phyloP scores from a whole-genome alignment of 352 stramenopile species.

The Phytophthora brassicae region DNA sequence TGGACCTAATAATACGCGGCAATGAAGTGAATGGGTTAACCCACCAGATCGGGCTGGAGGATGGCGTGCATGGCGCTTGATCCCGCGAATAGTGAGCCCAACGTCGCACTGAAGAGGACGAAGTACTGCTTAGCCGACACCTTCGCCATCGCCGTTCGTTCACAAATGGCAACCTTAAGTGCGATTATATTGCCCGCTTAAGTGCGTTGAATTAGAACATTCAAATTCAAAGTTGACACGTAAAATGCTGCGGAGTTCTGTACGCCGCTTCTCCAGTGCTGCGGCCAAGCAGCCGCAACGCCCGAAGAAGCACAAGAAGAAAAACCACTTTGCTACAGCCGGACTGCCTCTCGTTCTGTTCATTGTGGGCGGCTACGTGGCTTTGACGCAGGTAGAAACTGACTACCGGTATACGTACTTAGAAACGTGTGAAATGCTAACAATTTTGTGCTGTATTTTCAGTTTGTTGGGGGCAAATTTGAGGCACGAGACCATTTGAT shows the following conservation, averaged over 20 bases:
- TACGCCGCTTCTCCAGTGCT: constrained; percentile 30
- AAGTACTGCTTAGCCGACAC: constrained; percentile 77
- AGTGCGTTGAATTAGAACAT: too few relatives aligned
- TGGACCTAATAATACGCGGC: neutral
- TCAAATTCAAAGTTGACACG: neutral
- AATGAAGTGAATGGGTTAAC: too few relatives aligned
- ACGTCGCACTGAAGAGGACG: constrained; percentile 63
- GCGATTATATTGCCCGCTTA: too few relatives aligned
- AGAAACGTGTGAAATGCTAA: neutral
- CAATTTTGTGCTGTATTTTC: constrained; percentile 1
- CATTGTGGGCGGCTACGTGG: constrained; percentile 75
- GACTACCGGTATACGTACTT: too few relatives aligned
- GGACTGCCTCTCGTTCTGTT: constrained; percentile 83
- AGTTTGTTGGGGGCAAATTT: constrained; percentile 86
- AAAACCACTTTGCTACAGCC: constrained; percentile 63
- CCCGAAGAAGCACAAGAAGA: constrained; percentile 54
- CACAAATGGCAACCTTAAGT: too few relatives aligned
- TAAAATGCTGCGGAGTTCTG: constrained; percentile 29
- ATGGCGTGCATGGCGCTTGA: constrained; percentile 84
- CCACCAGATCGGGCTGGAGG: constrained; percentile 80
- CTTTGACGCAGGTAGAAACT: constrained; percentile 62
- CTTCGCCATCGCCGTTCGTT: constrained; percentile 42
- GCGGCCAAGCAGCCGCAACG: constrained; percentile 15
- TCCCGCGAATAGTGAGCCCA: constrained; percentile 82
- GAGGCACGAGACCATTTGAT: constrained; percentile 78